A percentile compares a stretch with the other conserved stretches of the same genome.
These are phyloP conservation scores for Pisolithus thermaeus DNA, from an alignment of 1,284 basidiomycete species.

Conservation along the genomic window DNA sequence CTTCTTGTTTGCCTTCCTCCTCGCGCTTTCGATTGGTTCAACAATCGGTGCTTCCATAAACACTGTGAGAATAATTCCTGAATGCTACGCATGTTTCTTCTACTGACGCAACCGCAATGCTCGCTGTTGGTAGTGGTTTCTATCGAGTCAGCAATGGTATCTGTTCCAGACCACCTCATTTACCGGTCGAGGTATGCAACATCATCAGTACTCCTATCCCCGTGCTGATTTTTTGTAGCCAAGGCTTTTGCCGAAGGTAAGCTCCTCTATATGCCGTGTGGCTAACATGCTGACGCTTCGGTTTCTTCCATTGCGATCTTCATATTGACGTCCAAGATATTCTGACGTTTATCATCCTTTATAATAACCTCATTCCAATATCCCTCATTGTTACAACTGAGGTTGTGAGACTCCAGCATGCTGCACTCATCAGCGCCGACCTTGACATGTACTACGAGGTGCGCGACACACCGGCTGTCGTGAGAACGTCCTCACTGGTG, in stretches of 20 bases:
- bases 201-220: not conserved
- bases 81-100: too few relatives aligned
- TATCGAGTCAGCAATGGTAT: constrained; percentile 81
- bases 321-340: too few relatives aligned
- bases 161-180: constrained; percentile 56
- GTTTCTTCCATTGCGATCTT: too few relatives aligned
- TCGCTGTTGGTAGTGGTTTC: constrained; percentile 59
- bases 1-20: constrained; percentile 87
- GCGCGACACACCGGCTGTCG: constrained; percentile 95
- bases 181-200: constrained; percentile 51
- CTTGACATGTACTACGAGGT: constrained; percentile 93
- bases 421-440: constrained; percentile 95
- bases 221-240: constrained; percentile 38
- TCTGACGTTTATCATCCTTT: constrained; percentile 96
- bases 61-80: constrained; percentile 30
- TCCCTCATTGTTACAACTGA: constrained; percentile 99
- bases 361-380: constrained; percentile 99
- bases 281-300: too few relatives aligned
- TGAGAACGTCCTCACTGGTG: constrained; percentile 94
- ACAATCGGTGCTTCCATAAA: constrained; percentile 90
- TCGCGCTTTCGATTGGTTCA: constrained; percentile 86
- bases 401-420: constrained; percentile 98
- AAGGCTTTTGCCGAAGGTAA: constrained; percentile 77
- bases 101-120: too few relatives aligned
- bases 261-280: constrained; percentile 5